Evolutionary conservation across 768 basidiomycete genomes (phyloP), one percentile per base, ranked within the genome.

Genomic region (Mycena latifolia): DNA sequence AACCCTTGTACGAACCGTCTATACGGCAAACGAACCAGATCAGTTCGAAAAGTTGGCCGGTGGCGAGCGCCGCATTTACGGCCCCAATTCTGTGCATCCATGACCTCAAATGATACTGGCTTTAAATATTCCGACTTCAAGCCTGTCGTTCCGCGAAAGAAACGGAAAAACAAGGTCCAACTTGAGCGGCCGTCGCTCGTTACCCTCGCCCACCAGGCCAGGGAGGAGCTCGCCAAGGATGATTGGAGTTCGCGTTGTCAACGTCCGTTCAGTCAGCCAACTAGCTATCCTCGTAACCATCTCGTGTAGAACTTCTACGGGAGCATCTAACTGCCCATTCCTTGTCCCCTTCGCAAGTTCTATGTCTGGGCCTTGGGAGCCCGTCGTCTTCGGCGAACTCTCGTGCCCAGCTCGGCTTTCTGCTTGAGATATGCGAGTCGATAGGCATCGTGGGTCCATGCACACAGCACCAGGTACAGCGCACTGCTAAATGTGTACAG

Each of bases 361-460:
- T 94, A 45, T 93, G 92, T 75, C 85, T 94, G 17, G 92, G 92
- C 14, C 80, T 94, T 29, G 92, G 92, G 54, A 91, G 89, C 74
- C 92, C 92, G n/a, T 79, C 82, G 20, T 73, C 80, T 45, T 92
- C 90, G 52, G 79, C 79, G 53, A 86, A 86, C 61, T 84, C 92
- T 39, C 85, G 89, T 64, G 85, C 84, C 37, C 92, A 93, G 69
- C 89, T 94, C 29, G 89, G 84, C 22, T 86, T 92, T 71, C 82
- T 94, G 70, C 80, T 86, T 47, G 80, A 82, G 59, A 75, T 87
- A 39, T 89, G 87, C 74, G 75, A 85, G 56, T 71, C 73, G 66
- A 78, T 89, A n/a, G 71, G 81, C 50, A 84, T 93, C 63, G 92
- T 93, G 77, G 76, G 91, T 89, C 52, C 60, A 56, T 54, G 69